Conservation (phyloP, 371 early-diverging fungal genomes). For the Zopfochytrium polystomum region DNA sequence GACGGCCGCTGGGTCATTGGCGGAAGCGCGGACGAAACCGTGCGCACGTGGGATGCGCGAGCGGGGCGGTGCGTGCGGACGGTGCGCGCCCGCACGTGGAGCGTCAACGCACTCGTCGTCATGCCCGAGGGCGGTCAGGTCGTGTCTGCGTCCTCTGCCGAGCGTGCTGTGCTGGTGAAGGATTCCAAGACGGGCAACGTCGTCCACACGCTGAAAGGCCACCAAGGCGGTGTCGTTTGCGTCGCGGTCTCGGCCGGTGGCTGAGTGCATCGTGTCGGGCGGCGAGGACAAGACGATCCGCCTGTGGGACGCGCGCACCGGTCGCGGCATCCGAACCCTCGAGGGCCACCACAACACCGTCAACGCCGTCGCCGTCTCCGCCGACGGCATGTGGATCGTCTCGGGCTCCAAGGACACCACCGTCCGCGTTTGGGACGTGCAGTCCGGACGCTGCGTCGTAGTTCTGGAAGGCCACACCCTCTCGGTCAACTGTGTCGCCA, state of each 20-base stretch:
- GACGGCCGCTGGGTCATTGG: conserved; percentile 85
- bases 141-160: conserved; percentile 77
- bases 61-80: conserved; percentile 21
- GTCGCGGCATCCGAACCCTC: conserved; percentile 48
- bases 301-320: conserved; percentile 33
- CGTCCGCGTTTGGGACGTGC: conserved; percentile 76
- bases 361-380: conserved; percentile 36
- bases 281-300: conserved; percentile 22
- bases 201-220: conserved; percentile 56
- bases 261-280: conserved; percentile 11
- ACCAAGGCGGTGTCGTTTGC: conserved; percentile 61
- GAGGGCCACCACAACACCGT: conserved; percentile 59
- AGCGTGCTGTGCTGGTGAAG: conserved; percentile 51
- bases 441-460: conserved; percentile 60
- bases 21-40: conserved; percentile 77
- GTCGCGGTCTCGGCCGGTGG: conserved; percentile 44
- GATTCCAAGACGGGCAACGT: conserved; percentile 50
- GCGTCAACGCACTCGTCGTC: conserved; percentile 73
- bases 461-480: conserved; percentile 89
- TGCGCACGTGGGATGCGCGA: conserved; percentile 17
- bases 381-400: conserved; percentile 76
- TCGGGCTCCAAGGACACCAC: conserved; percentile 87
- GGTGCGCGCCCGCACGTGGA: conserved; percentile 12
- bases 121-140: conserved; percentile 80
- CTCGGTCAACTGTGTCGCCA: conserved; percentile 87